Evolutionary conservation across 2,329 filamentous ascomycete species (phyloP).

Genomic region (Curvularia eragrostidis): DNA sequence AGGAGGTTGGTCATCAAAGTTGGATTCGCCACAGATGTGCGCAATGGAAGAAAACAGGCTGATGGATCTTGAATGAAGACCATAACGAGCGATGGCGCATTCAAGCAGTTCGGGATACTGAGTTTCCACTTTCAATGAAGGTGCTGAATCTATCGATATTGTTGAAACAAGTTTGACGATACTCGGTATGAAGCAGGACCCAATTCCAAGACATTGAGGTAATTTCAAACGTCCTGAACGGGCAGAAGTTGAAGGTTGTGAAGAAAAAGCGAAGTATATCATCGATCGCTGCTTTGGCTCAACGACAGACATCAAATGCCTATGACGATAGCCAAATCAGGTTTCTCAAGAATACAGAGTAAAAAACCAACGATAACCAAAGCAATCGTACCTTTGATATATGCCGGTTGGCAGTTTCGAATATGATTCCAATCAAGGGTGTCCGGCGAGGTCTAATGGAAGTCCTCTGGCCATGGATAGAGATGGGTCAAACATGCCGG

Average conservation of each 20-base stretch:
- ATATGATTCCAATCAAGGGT: neutral
- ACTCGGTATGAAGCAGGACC: neutral
- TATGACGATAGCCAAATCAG: neutral
- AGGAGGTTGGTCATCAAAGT: neutral
- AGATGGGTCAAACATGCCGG: neutral
- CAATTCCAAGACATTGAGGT: neutral
- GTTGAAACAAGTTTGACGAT: neutral
- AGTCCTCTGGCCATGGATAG: neutral
- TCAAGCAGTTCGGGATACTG: neutral
- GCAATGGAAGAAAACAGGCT: neutral
- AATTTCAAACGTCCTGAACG: neutral
- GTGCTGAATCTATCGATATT: neutral
- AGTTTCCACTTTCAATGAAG: neutral
- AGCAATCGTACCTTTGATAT: slow-evolving; percentile 1
- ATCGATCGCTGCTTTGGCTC: neutral
- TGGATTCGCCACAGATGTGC: neutral
- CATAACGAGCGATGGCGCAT: neutral
- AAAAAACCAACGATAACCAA: neutral
- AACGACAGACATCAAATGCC: neutral
- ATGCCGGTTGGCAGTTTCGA: neutral
- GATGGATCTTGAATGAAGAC: neutral
- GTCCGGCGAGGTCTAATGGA: neutral
- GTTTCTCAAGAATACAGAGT: neutral
- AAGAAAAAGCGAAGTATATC: neutral
- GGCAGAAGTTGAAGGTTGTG: neutral